phyloP scores from a whole-genome alignment of 108 stramenopile genomes.

The Skeletonema tropicum region DNA sequence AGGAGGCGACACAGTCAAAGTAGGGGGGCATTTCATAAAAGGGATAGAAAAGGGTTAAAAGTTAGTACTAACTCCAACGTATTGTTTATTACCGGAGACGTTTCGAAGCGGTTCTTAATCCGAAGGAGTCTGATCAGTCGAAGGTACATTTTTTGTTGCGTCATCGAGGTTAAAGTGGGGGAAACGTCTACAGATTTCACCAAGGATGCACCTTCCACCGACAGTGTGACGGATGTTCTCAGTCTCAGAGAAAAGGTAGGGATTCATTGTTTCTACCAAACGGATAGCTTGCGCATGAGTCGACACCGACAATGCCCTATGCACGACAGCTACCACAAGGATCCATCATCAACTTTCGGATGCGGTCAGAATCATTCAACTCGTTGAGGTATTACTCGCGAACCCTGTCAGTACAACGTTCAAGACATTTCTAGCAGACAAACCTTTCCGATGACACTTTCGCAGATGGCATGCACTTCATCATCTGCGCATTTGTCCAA shows the following conservation, averaged over 20 bases:
- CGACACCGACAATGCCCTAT: constrained; percentile 90
- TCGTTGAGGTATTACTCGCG: constrained; percentile 87
- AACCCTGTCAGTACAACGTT: constrained; percentile 88
- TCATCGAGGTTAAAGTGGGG: constrained; percentile 84
- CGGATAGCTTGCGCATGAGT: constrained; percentile 91
- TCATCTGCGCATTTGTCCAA: constrained; percentile 90
- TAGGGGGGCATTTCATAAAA: too few species aligned
- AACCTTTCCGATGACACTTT: constrained; percentile 89
- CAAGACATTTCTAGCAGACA: constrained; percentile 93
- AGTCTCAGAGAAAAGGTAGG: constrained; percentile 83
- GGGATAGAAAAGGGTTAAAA: too few species aligned
- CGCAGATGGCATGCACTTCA: constrained; percentile 91
- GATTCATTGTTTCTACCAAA: constrained; percentile 93
- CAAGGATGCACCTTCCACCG: constrained; percentile 91
- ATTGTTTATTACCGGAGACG: too few species aligned
- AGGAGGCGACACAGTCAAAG: too few species aligned
- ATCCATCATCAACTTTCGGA: constrained; percentile 93
- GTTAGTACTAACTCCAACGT: too few species aligned
- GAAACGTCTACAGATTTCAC: constrained; percentile 93
- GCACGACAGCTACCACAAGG: constrained; percentile 97
- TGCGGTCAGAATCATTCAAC: constrained; percentile 80
- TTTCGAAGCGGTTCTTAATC: too few species aligned
- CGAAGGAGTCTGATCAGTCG: too few species aligned
- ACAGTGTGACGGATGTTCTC: constrained; percentile 89
- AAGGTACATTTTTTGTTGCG: too few species aligned